phyloP scores from a whole-genome alignment of 768 basidiomycete species.

The Lanmaoa rubissima region DNA sequence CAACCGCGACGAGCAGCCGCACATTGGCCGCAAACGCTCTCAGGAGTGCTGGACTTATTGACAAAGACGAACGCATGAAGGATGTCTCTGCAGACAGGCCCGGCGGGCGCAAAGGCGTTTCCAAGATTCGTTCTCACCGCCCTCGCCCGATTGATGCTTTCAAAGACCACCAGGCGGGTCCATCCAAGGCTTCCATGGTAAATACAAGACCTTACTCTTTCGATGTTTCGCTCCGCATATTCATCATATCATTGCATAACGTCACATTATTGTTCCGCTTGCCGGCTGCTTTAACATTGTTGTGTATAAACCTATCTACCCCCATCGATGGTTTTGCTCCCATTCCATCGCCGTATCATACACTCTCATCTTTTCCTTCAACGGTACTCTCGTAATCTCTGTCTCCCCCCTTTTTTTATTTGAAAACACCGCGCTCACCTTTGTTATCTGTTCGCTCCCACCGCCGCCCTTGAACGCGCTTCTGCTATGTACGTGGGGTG shows the following conservation, averaged over 20 bases:
- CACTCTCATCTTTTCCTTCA: background rate
- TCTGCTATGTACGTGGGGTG: slow-evolving; percentile 18
- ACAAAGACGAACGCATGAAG: slow-evolving; percentile 73
- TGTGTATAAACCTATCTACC: slow-evolving; percentile 18
- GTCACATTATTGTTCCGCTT: slow-evolving; percentile 14
- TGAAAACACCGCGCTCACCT: slow-evolving; percentile 39
- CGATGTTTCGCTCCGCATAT: slow-evolving; percentile 23
- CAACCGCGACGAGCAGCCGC: slow-evolving; percentile 57
- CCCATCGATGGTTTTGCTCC: slow-evolving; percentile 12
- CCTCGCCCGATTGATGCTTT: slow-evolving; percentile 57
- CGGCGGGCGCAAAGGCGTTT: slow-evolving; percentile 68
- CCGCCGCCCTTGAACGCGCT: slow-evolving; percentile 23
- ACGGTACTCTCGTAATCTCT: slow-evolving; percentile 11
- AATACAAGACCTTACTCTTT: slow-evolving; percentile 49
- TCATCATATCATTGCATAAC: slow-evolving; percentile 29
- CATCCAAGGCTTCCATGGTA: slow-evolving; percentile 60
- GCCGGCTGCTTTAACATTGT: slow-evolving; percentile 12
- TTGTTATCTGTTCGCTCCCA: slow-evolving; percentile 31
- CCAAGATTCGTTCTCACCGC: slow-evolving; percentile 60
- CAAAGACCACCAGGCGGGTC: slow-evolving; percentile 47
- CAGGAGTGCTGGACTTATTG: slow-evolving; percentile 71
- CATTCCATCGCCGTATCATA: slow-evolving; percentile 13
- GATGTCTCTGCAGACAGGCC: slow-evolving; percentile 62
- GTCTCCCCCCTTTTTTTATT: slow-evolving; percentile 1
- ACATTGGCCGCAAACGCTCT: slow-evolving; percentile 60